Evolutionary conservation across 805 yeast species (phyloP), one percentile per base, ranked within the genome.

Genomic region (Blastobotrys robertii): DNA sequence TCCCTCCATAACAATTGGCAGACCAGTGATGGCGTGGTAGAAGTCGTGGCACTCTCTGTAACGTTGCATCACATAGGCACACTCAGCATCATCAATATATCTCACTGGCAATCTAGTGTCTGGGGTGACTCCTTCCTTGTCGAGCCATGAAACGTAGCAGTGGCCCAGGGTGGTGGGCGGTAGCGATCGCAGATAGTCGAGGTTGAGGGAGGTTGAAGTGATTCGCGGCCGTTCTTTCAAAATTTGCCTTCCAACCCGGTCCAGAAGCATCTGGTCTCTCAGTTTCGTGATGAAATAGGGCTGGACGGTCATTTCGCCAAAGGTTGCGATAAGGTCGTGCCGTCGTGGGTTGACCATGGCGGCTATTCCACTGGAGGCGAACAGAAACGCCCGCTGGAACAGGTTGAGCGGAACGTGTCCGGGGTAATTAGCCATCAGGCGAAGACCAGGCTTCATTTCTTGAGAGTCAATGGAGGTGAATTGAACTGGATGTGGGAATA

Each of bases 41-140:
- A 92, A 92, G 58, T 92, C 98, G 57, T 92, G 98, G 58, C 96
- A 88, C 59, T 92, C 97, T 42, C 98, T 74, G 59, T 90, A 92
- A 53, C 98, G 68, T 60, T 86, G 94, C 68, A 79, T 86, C n/a
- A 90, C 81, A 57, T 81, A 92, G 1, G 96, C 96, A 51, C 85
- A 74, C 55, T 86, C 94, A 36, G 84, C 88, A 57, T 92, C 87
- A 49, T 84, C 88, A 35, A 92, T 85, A 62, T 76, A 92, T 47
- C 76, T 77, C 8, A 92, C 97, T 1, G 86, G 81, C 2, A 81
- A 87, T 53, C 98, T 71, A 0, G 95, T 88, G 58, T 92, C 98
- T 1, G 97, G 96, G 3, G 92, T 79, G 1, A 85, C 95, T 1
- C 90, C 87, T 61, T 92, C 97, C 37, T 76, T 70, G 43, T 80